Base-by-base conservation (phyloP, 108 stramenopile species). In the Thalassiosira profunda region DNA sequence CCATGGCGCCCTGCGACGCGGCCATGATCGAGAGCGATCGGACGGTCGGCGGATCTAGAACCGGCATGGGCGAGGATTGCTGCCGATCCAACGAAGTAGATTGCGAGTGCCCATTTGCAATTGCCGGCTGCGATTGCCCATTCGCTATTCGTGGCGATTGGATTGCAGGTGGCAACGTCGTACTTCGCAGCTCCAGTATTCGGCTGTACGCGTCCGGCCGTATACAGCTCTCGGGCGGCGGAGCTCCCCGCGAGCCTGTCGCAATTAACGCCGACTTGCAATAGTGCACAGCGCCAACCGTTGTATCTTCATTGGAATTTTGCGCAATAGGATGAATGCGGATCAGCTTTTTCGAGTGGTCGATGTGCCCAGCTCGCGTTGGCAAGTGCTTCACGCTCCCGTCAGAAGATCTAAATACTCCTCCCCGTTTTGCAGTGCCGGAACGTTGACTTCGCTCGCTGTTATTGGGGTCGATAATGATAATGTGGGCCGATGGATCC, bases 241-340 rank as follows among this genome's bases (percentile, higher is more conserved):
- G 93, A 34, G 90, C 87, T 15, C 88, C 93, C 21, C 87, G 80
- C 14, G 86, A 72, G 15, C 93, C 93, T 10, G 90, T 91, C 17
- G 93, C 93, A 1, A 94, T 42, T 45, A 94, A 72, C 30, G 86
- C 75, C 25, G 86, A 90, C 72, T 90, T 84, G 37, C 77, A 79
- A 61, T 90, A 94, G 18, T 72, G 46, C 0, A 92, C 52, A 35
- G 23, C 53, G n/a, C n/a, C 18, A 42, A 56, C 21, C 4, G 53
- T n/a, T n/a, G 46, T 6, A 3, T 11, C 31, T 18, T 40, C 33
- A 1, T 24, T 23, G 25, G 5, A 20, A 36, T 49, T n/a, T 31
- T 37, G 18, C 10, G 15, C 25, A 12, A 30, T 40, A 2, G 29
- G 3, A 36, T 54, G 51, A 15, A 52, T n/a, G 6, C 26, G 58